Evolutionary conservation across 2,329 filamentous ascomycete genomes (phyloP), one percentile per base, ranked within the genome.

Genomic region (Cercospora sojina): DNA sequence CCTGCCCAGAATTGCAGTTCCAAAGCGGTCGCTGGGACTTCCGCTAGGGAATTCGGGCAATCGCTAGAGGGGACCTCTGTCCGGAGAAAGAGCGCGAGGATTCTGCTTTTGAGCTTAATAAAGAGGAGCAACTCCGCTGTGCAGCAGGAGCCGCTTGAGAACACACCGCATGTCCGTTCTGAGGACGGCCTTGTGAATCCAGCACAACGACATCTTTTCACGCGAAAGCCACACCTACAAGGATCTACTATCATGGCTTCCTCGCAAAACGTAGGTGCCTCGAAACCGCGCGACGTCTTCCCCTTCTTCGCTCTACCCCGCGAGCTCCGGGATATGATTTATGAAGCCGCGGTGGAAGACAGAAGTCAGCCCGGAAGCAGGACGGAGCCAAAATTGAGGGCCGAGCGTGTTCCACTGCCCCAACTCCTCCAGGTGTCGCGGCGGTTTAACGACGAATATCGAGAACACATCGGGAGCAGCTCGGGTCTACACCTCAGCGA

Each of bases 241-340:
- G 10, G 23, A 23, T 13, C 27, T 31, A 3, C 5, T 3, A 12
- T 12, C 2, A 57, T 57, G 53, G 29, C 53, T 35, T 29, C n/a
- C 27, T 35, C 53, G 23, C 58, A 25, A n/a, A n/a, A n/a, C 32
- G 32, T 2, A 35, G 35, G 16, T 3, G 9, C 25, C 16, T 38
- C 16, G 35, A 58, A 18, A 51, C 16, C 25, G 38, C 51, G 31
- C 53, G 20, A 83, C 25, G 55, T 70, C 64, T 70, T 71, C 38
- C 41, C 38, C 7, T 67, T 69, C 62, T 67, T 72, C 56, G 59
- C 59, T 8, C 51, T 72, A 2, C 59, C 67, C 18, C 63, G 7
- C 3, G 70, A 72, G 32, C 43, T 70, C 3, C 59, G 68, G 23
- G 65, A 70, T 31, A 41, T 62, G 25, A 65, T 71, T 6, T 71